phyloP scores from a whole-genome alignment of 2,329 filamentous ascomycete genomes.

The Cordyceps farinosa region DNA sequence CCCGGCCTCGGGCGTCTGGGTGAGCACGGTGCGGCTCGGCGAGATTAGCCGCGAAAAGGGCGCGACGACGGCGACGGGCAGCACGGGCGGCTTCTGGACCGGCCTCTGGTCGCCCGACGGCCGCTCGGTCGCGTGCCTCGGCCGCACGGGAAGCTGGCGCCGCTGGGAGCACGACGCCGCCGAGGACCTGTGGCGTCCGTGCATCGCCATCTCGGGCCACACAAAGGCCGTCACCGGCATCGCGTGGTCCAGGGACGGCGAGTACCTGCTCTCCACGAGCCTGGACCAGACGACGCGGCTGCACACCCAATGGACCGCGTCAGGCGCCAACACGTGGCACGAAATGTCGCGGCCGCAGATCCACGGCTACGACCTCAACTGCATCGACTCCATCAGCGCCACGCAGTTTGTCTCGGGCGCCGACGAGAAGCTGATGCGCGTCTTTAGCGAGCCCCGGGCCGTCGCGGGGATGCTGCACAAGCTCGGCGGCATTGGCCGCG shows the following conservation, averaged over 20 bases:
- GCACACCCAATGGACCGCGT: constrained; percentile 71
- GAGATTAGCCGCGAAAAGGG: constrained; percentile 95
- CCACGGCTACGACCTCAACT: constrained; percentile 97
- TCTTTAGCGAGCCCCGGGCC: constrained; percentile 84
- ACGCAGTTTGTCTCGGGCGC: constrained; percentile 88
- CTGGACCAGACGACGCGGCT: constrained; percentile 90
- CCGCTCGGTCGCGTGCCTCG: constrained; percentile 71
- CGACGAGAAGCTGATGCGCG: constrained; percentile 95
- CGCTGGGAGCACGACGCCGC: constrained; percentile 66
- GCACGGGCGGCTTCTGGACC: constrained; percentile 94
- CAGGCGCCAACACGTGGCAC: constrained; percentile 67
- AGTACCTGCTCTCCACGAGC: constrained; percentile 84
- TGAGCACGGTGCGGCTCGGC: constrained; percentile 78
- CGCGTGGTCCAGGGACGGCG: constrained; percentile 77
- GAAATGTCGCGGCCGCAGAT: constrained; percentile 95
- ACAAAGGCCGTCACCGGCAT: constrained; percentile 76
- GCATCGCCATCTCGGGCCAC: constrained; percentile 78
- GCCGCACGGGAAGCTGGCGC: constrained; percentile 90
- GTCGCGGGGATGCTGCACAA: constrained; percentile 70
- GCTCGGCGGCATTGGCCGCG: constrained; percentile 57
- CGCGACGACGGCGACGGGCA: constrained; percentile 92
- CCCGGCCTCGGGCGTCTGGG: constrained; percentile 79
- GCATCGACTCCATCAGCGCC: constrained; percentile 70
- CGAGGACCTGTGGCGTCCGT: constrained; percentile 70
- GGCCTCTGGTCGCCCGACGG: constrained; percentile 86